Evolutionary conservation across 495 filamentous ascomycete genomes (phyloP).

Genomic region (Aspergillus asperescens): DNA sequence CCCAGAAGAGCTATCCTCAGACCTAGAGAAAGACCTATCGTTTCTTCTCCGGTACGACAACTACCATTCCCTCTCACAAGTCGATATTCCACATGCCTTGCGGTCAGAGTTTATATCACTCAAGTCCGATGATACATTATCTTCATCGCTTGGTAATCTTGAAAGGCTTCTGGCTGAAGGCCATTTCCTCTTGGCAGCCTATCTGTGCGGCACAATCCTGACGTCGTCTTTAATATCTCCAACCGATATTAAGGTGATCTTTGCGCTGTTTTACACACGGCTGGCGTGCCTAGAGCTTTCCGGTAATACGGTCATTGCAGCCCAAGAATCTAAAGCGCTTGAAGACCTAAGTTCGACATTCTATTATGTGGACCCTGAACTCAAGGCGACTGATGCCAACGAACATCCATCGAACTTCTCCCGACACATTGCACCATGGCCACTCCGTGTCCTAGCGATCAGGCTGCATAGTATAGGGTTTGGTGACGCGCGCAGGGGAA

Average conservation of each 20-base stretch:
- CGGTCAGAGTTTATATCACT: constrained; percentile 40
- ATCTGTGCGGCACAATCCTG: constrained; percentile 36
- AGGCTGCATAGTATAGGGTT: constrained; percentile 80
- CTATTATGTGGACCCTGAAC: constrained; percentile 53
- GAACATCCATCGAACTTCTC: constrained; percentile 28
- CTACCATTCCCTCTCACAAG: constrained; percentile 70
- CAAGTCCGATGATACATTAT: constrained; percentile 33
- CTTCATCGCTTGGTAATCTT: constrained; percentile 39
- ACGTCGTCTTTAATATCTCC: constrained; percentile 45
- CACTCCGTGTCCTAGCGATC: constrained; percentile 72
- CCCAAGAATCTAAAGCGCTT: constrained; percentile 77
- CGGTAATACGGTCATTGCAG: constrained; percentile 65
- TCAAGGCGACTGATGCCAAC: constrained; percentile 26
- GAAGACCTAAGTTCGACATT: constrained; percentile 68
- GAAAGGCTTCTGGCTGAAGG: constrained; percentile 69
- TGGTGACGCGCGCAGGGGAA: constrained; percentile 73
- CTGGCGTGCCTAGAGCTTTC: constrained; percentile 76
- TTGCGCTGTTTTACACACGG: constrained; percentile 74
- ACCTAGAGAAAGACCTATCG: constrained; percentile 62
- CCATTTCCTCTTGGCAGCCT: constrained; percentile 56
- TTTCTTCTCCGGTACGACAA: constrained; percentile 73
- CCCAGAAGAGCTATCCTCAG: constrained; percentile 32
- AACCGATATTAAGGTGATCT: constrained; percentile 58
- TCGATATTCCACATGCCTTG: constrained; percentile 62
- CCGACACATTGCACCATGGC: constrained; percentile 75